These are phyloP conservation scores for Cercospora zeae-maydis DNA, from an alignment of 2,329 filamentous ascomycete genomes.

Conservation along the genomic window DNA sequence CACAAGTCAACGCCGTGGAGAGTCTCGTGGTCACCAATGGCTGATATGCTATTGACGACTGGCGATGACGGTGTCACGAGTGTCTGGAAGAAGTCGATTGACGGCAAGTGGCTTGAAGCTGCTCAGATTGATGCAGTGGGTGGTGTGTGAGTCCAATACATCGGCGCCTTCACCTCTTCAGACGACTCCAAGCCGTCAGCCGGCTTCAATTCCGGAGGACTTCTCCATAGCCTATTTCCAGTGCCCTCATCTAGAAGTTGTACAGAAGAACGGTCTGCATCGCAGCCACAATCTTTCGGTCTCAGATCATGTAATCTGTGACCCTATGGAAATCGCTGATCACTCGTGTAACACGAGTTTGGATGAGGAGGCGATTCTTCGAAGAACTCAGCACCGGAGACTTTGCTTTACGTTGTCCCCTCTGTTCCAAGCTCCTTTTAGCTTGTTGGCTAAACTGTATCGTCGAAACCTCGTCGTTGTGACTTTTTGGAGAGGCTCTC, in stretches of 20 bases:
- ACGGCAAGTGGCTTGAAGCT: constrained; percentile 49
- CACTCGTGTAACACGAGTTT: no score
- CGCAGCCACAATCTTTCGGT: not conserved
- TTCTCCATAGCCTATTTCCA: not conserved
- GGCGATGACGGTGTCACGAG: constrained; percentile 66
- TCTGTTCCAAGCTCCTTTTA: no score
- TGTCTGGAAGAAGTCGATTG: constrained; percentile 50
- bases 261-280: not conserved
- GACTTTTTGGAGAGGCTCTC: no score
- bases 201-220: not conserved
- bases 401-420: no score
- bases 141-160: not conserved
- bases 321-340: no score
- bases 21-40: constrained; percentile 60
- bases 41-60: constrained; percentile 69
- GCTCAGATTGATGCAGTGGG: constrained; percentile 44
- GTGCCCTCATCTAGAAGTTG: not conserved
- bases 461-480: not conserved
- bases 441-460: no score
- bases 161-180: no score
- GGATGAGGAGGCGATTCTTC: no score
- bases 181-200: not conserved
- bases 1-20: constrained; percentile 72
- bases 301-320: not conserved
- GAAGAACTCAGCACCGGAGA: no score